Conservation (phyloP, 2,329 filamentous ascomycete species). For the Triangularia verruculosa region DNA sequence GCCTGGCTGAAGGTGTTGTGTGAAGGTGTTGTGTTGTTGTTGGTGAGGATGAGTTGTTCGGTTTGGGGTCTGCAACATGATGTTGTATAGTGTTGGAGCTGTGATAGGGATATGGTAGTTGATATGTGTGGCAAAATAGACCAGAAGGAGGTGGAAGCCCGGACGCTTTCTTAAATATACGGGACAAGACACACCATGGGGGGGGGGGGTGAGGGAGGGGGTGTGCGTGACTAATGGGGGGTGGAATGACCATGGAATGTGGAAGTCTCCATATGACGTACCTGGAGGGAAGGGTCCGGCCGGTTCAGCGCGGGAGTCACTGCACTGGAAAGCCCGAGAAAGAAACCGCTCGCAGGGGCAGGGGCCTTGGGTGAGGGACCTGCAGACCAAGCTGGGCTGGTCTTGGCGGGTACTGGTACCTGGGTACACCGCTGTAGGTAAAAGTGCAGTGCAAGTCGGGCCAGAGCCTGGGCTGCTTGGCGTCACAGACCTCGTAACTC, state of each 20-base stretch:
- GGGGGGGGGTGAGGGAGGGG: constrained; percentile 7
- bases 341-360: constrained; percentile 8
- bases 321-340: constrained; percentile 7
- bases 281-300: not conserved
- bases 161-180: constrained; percentile 18
- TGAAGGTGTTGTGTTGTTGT: constrained; percentile 28
- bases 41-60: constrained; percentile 12
- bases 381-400: constrained; percentile 6
- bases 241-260: constrained; percentile 10
- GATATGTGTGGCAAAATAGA: constrained; percentile 19
- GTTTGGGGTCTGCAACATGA: constrained; percentile 19
- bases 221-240: constrained; percentile 5
- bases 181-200: not conserved
- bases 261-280: constrained; percentile 8
- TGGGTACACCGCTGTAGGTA: not conserved
- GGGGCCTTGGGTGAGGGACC: not conserved
- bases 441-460: not conserved
- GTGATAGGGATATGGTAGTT: constrained; percentile 1
- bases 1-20: constrained; percentile 15
- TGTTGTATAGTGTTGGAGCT: constrained; percentile 8
- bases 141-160: constrained; percentile 12
- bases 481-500: constrained; percentile 2
- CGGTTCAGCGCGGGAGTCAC: constrained; percentile 3
- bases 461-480: not conserved
- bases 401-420: constrained; percentile 1